Percentiles rank a stretch among this genome's conserved stretches.
phyloP scores from a whole-genome alignment of 129 eudicot species.

The Silybum marianum region DNA sequence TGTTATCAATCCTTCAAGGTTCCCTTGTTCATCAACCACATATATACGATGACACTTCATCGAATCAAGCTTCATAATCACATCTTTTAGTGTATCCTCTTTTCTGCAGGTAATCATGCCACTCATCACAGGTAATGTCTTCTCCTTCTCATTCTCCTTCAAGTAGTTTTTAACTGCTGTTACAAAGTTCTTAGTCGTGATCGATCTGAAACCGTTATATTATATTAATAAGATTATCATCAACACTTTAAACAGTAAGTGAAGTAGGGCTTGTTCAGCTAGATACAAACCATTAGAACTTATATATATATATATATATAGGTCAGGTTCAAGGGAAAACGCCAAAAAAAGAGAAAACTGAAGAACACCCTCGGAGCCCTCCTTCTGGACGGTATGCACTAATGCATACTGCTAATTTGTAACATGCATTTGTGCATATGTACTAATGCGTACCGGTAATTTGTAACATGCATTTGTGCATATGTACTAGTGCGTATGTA shows the following conservation, averaged over 20 bases:
- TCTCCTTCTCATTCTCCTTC: slow-evolving; percentile 38
- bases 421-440: too few relatives aligned
- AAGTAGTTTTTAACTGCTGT: slow-evolving; percentile 67
- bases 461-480: too few relatives aligned
- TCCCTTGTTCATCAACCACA: slow-evolving; percentile 67
- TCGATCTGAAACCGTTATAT: slow-evolving; percentile 56
- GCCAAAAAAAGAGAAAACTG: too few relatives aligned
- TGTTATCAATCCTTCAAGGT: slow-evolving; percentile 78
- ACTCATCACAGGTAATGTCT: slow-evolving; percentile 47
- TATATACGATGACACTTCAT: slow-evolving; percentile 81
- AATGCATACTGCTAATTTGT: too few relatives aligned
- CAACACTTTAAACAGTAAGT: neutral
- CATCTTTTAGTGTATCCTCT: slow-evolving; percentile 67
- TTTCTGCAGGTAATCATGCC: slow-evolving; percentile 78
- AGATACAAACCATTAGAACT: neutral
- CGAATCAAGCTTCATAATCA: slow-evolving; percentile 74
- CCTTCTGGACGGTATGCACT: too few relatives aligned
- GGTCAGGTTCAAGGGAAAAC: too few relatives aligned
- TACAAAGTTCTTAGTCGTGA: slow-evolving; percentile 86
- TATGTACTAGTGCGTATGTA: too few relatives aligned
- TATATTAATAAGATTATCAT: neutral
- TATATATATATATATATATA: too few relatives aligned
- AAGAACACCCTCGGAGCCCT: too few relatives aligned
- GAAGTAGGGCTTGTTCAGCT: neutral
- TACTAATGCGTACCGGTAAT: too few relatives aligned